Base-by-base conservation (phyloP, 441 rosid genomes). In the Brassica balearica region DNA sequence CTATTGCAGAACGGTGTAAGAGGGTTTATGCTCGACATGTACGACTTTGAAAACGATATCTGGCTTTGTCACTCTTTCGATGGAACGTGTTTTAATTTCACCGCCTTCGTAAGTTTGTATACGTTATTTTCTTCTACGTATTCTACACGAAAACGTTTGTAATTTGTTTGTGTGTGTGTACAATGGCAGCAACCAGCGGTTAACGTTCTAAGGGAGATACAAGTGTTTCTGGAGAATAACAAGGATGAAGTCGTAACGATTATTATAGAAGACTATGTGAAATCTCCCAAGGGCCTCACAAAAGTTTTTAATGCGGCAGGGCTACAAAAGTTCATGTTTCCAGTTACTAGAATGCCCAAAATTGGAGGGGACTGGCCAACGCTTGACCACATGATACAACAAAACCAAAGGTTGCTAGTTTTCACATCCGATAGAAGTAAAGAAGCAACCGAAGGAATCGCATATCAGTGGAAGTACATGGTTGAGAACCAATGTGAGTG, bases 51-150 rank as follows among this genome's bases (percentile, higher is more conserved):
- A 75, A 88, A 88, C 51, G 88, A 86, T 63, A 69, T 90, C 25
- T 90, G 94, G 94, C 77, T 90, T 58, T 88, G 92, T 63, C 94
- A 90, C 80, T 90, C 93, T 53, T 87, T 80, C 29, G 87, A 88
- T 4, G 89, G 87, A 15, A 72, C 27, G 20, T 88, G 92, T 84
- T 86, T 80, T 75, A 83, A 86, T 66, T 80, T 74, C 65, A 87
- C 92, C 29, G 85, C 94, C 36, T 90, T 87, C 48, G 91, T 87
- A 83, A 87, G 92, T 84, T 62, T 61, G 15, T 6, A 41, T 25
- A 53, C 19, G 41, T 34, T 36, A 12, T 15, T 55, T 55, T 55
- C 22, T 15, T 55, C 2, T 43, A 59, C 32, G 29, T 41, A 68
- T 51, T 48, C 17, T 2, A 23, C 3, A 3, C 6, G 14, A 23